These are phyloP conservation scores for Botrytis paeoniae DNA, from an alignment of 2,329 filamentous ascomycete genomes.

Conservation along the genomic window DNA sequence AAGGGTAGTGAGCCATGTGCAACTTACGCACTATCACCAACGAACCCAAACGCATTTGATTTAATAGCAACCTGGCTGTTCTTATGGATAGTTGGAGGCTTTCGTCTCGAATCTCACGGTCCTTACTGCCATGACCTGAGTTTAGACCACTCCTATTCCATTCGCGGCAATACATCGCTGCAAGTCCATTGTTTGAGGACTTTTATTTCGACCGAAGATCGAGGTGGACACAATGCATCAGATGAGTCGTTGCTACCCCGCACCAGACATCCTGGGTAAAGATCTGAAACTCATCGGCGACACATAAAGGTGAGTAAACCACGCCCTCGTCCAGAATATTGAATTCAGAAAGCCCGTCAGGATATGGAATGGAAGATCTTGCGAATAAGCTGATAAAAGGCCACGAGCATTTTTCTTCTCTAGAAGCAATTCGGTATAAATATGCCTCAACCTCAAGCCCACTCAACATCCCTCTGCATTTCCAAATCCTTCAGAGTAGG, in stretches of 20 bases:
- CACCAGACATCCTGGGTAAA: neutral
- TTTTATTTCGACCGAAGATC: neutral
- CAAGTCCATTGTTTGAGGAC: neutral
- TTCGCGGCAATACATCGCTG: neutral
- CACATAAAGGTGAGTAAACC: neutral
- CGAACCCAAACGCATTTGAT: neutral
- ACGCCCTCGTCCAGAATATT: neutral
- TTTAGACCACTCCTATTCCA: neutral
- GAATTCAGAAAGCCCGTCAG: neutral
- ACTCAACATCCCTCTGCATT: neutral
- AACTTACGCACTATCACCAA: neutral
- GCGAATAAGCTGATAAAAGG: neutral
- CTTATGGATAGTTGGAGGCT: too few relatives aligned
- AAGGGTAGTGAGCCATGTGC: neutral
- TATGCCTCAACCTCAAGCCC: neutral
- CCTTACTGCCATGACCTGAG: too few relatives aligned
- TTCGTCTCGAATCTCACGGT: neutral
- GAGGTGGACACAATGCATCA: too few relatives aligned
- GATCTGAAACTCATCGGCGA: too few relatives aligned
- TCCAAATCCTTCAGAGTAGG: constrained; percentile 9
- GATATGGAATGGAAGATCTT: neutral
- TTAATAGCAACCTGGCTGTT: neutral
- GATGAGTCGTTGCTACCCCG: neutral
- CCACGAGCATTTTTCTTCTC: neutral
- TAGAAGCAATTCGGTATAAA: neutral